Conservation (phyloP, 345 rosid species). For the Eutrema heterophyllum region DNA sequence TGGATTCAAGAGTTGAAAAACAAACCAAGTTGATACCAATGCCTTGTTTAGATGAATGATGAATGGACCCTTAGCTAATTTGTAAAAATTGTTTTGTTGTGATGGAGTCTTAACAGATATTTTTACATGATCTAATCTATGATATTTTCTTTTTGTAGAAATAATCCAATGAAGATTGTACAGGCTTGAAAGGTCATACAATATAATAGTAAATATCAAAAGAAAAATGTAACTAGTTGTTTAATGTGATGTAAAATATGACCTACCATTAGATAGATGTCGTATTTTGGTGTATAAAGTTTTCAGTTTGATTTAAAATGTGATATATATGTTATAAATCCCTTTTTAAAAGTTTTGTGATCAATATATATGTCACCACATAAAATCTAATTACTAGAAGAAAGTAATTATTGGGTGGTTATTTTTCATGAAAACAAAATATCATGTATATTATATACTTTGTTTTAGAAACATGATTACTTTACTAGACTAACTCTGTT, state of each 20-base stretch:
- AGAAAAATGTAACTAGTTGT: background rate
- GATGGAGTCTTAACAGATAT: constrained; percentile 16
- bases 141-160: constrained; percentile 10
- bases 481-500: background rate
- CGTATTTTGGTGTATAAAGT: constrained; percentile 14
- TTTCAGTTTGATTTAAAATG: background rate
- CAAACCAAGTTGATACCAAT: constrained; percentile 22
- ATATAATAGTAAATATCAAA: constrained; percentile 10
- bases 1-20: constrained; percentile 18
- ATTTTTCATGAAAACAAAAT: background rate
- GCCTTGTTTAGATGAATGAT: constrained; percentile 13
- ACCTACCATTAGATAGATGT: constrained; percentile 17
- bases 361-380: background rate
- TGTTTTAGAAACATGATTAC: background rate
- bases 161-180: constrained; percentile 16
- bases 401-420: background rate
- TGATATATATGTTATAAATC: background rate
- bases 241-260: constrained; percentile 14
- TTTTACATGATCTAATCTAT: background rate
- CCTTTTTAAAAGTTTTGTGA: background rate
- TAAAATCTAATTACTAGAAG: background rate
- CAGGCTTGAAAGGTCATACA: constrained; percentile 3
- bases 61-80: constrained; percentile 11
- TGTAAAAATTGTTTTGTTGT: background rate
- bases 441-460: background rate